Conservation (phyloP, 139 green algal species). For the Ettlia oleoabundans region DNA sequence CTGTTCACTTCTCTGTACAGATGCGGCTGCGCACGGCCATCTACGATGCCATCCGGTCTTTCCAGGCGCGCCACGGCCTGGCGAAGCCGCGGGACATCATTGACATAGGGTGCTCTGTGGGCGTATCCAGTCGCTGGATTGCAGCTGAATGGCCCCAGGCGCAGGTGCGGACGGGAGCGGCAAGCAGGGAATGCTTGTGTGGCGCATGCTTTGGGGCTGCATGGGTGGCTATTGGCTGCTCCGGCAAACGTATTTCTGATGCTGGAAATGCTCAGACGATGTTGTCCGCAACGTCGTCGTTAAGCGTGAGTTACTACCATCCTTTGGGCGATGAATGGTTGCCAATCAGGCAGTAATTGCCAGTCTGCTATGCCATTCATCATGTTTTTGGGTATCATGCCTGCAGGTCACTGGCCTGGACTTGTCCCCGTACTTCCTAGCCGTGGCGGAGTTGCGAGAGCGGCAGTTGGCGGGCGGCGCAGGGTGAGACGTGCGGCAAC, state of each 20-base stretch:
- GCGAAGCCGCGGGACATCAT: conserved; percentile 49
- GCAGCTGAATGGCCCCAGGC: conserved; percentile 55
- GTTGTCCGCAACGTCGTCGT: too few species aligned
- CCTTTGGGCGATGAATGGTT: too few species aligned
- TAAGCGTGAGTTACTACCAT: too few species aligned
- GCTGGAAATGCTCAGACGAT: too few species aligned
- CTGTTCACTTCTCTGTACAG: background rate
- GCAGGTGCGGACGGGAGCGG: too few species aligned
- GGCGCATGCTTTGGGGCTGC: too few species aligned
- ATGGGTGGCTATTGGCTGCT: too few species aligned
- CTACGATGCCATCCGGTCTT: conserved; percentile 1
- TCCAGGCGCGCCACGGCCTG: conserved; percentile 1
- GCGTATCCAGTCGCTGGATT: conserved; percentile 78
- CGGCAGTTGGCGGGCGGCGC: conserved; percentile 35
- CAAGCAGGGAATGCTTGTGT: too few species aligned
- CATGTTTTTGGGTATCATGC: background rate
- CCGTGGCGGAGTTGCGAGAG: conserved; percentile 81
- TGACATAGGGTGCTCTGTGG: conserved; percentile 87
- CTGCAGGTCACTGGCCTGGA: conserved; percentile 71
- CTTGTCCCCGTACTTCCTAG: conserved; percentile 87
- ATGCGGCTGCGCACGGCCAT: conserved; percentile 26
- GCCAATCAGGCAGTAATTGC: too few species aligned
- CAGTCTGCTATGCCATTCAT: background rate
- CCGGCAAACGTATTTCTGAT: too few species aligned
- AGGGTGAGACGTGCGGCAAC: too few species aligned